Evolutionary conservation across 192 early-diverging fungal species (phyloP), one percentile per base, ranked within the genome.

Genomic region (Thoreauomyces humboldtii): DNA sequence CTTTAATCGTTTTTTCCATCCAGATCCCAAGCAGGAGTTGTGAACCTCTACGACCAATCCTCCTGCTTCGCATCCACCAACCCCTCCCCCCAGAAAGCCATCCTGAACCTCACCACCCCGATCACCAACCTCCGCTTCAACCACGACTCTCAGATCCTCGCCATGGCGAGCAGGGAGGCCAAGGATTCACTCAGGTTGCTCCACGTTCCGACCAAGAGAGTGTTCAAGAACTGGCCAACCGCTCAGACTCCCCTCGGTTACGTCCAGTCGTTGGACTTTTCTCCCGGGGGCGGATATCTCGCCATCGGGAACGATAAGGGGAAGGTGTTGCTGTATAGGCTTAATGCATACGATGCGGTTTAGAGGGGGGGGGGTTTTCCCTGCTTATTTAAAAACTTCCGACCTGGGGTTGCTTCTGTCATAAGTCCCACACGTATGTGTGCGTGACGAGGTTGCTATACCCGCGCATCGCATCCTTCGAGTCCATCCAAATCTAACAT

Each of bases 161-260:
- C 80, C 9, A 86, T 98, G 15, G 81, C 89, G 5, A 90, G 87
- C 58, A 59, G 81, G 50, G 70, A 69, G 33, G 90, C 89, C 56
- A 84, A 88, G 65, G 89, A 93, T 66, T 83, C 90, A 51, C 74
- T 98, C 57, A 79, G 86, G 57, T 61, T 98, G 43, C 79, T 93
- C 5, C 92, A 98, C 77, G 63, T 92, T 47, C 90, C 91, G 5
- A 87, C 91, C 0, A 72, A 81, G 29, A 81, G 84, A 15, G 91
- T 96, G 37, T 95, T 92, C 75, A 62, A 80, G 56, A 98, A 98
- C 81, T 98, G 96, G 96, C 96, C 96, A n/a, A 91, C 91, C 0
- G 56, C 61, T 4, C 70, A 72, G 11, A 94, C 94, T 17, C 91
- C 92, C 15, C 77, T 98, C 28, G 85, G 89, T 11, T 86, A 91